A percentile compares a stretch with the other conserved stretches of the same genome.
phyloP scores from a whole-genome alignment of 2,329 filamentous ascomycete genomes.

The Hysterium pulicare region DNA sequence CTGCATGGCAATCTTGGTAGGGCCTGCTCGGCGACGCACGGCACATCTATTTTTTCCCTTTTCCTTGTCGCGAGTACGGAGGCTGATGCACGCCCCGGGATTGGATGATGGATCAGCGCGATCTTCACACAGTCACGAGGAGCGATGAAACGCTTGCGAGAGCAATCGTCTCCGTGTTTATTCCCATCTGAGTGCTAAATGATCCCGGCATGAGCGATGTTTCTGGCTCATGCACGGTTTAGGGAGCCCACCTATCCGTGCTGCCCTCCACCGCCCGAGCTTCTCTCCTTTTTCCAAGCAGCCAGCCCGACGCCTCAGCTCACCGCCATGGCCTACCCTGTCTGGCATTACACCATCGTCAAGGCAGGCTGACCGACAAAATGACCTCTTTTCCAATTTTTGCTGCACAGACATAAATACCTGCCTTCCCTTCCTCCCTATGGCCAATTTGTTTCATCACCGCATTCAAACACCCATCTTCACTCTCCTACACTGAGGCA shows the following conservation, averaged over 20 bases:
- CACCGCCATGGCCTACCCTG: conserved; percentile 36
- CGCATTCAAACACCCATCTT: conserved; percentile 19
- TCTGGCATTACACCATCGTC: conserved; percentile 41
- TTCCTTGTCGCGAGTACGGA: too few relatives aligned
- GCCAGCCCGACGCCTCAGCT: conserved; percentile 37
- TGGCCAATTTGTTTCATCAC: conserved; percentile 31
- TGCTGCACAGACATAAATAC: conserved; percentile 40
- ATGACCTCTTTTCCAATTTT: conserved; percentile 30
- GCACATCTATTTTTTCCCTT: too few relatives aligned
- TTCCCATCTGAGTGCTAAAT: conserved; percentile 28
- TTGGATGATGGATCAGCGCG: conserved; percentile 34
- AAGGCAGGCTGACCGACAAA: conserved; percentile 40
- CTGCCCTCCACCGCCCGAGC: conserved; percentile 8
- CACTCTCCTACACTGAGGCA: conserved; percentile 4
- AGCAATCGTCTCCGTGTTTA: conserved; percentile 34
- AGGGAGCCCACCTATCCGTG: conserved; percentile 18
- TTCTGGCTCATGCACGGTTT: conserved; percentile 36
- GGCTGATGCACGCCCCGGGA: too few relatives aligned
- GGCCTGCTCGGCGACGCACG: too few relatives aligned
- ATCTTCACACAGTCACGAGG: conserved; percentile 40
- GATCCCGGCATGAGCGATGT: conserved; percentile 35
- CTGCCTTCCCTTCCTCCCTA: conserved; percentile 24
- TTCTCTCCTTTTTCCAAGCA: conserved; percentile 12
- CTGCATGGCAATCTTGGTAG: too few relatives aligned
- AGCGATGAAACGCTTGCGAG: conserved; percentile 37